Conservation (phyloP, 1,284 basidiomycete genomes). For the Phaffia rhodozyma region DNA sequence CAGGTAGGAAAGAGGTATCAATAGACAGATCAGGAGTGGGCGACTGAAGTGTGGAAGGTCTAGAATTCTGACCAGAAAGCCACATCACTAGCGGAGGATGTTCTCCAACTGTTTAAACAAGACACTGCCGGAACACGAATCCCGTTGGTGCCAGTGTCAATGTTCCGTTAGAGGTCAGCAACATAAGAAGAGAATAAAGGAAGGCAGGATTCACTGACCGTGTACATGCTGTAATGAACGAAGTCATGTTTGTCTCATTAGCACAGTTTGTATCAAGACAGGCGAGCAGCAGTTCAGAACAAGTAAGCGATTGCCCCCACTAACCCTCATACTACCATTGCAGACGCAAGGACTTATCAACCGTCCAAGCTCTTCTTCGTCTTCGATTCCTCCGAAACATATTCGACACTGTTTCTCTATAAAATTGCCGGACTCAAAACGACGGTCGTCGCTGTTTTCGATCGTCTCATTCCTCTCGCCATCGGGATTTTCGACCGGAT, state of each 20-base stretch:
- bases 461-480: too few relatives aligned
- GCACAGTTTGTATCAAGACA: too few relatives aligned
- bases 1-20: background rate
- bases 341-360: slow-evolving; percentile 12
- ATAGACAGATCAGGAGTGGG: background rate
- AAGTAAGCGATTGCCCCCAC: background rate
- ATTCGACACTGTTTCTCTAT: slow-evolving; percentile 5
- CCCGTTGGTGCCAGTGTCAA: too few relatives aligned
- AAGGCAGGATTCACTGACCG: background rate
- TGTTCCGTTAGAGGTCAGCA: background rate
- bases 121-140: background rate
- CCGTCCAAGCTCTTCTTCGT: slow-evolving; percentile 6
- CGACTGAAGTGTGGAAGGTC: background rate
- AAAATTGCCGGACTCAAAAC: too few relatives aligned
- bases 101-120: slow-evolving; percentile 10
- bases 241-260: background rate
- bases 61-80: too few relatives aligned
- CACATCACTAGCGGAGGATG: background rate
- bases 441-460: too few relatives aligned
- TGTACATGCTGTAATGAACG: background rate
- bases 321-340: slow-evolving; percentile 1
- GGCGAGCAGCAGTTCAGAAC: background rate
- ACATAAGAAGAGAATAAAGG: background rate
- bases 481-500: too few relatives aligned
- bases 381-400: slow-evolving; percentile 11